Percentiles rank a stretch among this genome's conserved stretches.
phyloP scores from a whole-genome alignment of 1,139 yeast genomes.

The Hemisphaericaspora xylofermentans region DNA sequence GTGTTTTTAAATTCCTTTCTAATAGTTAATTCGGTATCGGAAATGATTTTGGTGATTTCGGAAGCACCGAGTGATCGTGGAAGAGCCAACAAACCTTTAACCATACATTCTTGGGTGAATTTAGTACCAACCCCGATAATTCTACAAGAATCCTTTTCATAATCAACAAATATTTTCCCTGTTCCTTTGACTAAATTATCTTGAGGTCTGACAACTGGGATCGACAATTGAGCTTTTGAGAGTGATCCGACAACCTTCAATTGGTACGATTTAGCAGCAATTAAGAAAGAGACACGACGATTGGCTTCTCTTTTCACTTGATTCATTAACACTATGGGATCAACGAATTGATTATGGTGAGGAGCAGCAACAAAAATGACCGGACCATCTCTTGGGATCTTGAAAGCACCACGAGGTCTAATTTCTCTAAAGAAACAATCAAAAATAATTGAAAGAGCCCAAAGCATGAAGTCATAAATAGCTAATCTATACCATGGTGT shows the following conservation, averaged over 20 bases:
- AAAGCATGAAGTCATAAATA: conserved; percentile 49
- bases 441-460: conserved; percentile 46
- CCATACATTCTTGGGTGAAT: conserved; percentile 64
- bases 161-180: conserved; percentile 58
- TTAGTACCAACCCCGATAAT: conserved; percentile 67
- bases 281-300: conserved; percentile 72
- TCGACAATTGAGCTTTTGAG: conserved; percentile 74
- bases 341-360: conserved; percentile 95
- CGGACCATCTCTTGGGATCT: conserved; percentile 82
- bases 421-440: conserved; percentile 83
- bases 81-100: conserved; percentile 70
- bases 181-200: conserved; percentile 66
- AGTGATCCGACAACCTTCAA: conserved; percentile 69
- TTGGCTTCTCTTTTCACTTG: conserved; percentile 72
- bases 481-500: conserved; percentile 34
- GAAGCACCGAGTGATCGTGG: conserved; percentile 80
- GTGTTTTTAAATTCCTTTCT: conserved; percentile 69
- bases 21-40: conserved; percentile 72
- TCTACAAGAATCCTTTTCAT: conserved; percentile 43
- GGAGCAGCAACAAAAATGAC: conserved; percentile 96
- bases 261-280: conserved; percentile 80
- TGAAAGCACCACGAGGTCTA: conserved; percentile 85
- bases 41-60: conserved; percentile 64
- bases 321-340: conserved; percentile 81
- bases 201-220: conserved; percentile 91